Base-by-base conservation (phyloP, 345 rosid species). In the Geranium rotundifolium region DNA sequence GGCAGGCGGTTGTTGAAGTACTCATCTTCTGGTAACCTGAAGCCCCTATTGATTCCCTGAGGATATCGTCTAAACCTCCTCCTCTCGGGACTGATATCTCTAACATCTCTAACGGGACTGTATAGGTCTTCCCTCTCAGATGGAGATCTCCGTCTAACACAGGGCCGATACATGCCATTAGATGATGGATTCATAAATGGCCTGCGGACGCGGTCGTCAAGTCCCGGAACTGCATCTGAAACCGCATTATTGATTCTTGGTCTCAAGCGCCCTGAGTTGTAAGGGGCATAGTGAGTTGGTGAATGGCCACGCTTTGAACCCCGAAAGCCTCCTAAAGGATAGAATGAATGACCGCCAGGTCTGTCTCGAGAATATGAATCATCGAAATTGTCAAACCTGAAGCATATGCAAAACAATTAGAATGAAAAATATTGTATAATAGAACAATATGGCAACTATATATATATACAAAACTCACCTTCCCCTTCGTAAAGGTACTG, bases 61-160 rank as follows among this genome's bases (percentile, higher is more conserved):
- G 61, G 64, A 60, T 63, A 77, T 68, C 82, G 75, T 64, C 82
- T 72, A 57, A 72, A 71, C 63, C 71, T 74, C 62, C 68, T 68
- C 63, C 76, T 69, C 67, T 72, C 75, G 14, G 80, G 75, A 69
- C 76, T 69, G 34, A 37, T 57, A 39, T 71, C 81, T 72, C 84
- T 68, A 39, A 65, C 17, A 14, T 67, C 34, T 23, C 60, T 56
- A 37, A 57, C 65, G 64, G 63, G 62, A 49, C 52, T 39, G 63
- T 54, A 57, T 75, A 68, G 54, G 37, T 75, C 73, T 56, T 68
- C 72, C 56, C 81, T 67, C 57, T 60, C 63, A 19, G 29, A 46
- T n/a, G 77, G 74, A 56, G 74, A 72, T 63, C 73, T 58, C 63
- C 69, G 73, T 52, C 78, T 64, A 19, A 54, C 54, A 17, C 54